A percentile compares a stretch with the other conserved stretches of the same genome.
These are phyloP conservation scores for Apiotrichum sp. DNA, from an alignment of 1,284 basidiomycete species.

Conservation along the genomic window DNA sequence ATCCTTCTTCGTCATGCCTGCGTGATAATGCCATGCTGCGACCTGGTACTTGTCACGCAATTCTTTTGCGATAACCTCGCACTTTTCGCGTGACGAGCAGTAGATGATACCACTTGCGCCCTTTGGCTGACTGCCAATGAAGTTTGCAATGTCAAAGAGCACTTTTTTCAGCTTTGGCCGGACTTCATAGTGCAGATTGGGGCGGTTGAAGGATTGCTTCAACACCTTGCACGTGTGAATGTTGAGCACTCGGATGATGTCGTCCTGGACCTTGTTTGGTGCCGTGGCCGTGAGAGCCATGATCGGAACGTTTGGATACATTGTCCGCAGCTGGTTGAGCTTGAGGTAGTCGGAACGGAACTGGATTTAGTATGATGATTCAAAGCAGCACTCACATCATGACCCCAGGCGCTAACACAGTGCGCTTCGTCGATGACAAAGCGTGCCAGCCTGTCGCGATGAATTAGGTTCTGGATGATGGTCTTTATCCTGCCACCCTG, in stretches of 20 bases:
- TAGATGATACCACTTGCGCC: constrained; percentile 81
- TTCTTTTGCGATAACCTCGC: constrained; percentile 69
- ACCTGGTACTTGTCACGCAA: constrained; percentile 58
- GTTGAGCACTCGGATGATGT: constrained; percentile 69
- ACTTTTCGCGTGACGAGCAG: constrained; percentile 63
- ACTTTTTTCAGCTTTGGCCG: constrained; percentile 56
- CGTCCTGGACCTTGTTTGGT: constrained; percentile 65
- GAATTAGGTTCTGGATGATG: constrained; percentile 58
- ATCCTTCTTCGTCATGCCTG: constrained; percentile 62
- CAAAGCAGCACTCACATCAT: constrained; percentile 38
- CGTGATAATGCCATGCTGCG: constrained; percentile 78
- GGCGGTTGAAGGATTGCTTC: constrained; percentile 83
- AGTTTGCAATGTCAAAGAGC: constrained; percentile 62
- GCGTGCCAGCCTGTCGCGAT: constrained; percentile 61
- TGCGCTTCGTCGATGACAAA: constrained; percentile 98
- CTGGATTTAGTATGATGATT: constrained; percentile 20
- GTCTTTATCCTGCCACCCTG: constrained; percentile 57
- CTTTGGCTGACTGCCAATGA: constrained; percentile 59
- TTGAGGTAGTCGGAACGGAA: constrained; percentile 52
- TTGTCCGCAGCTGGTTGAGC: constrained; percentile 62
- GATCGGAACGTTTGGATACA: constrained; percentile 75
- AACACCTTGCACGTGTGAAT: constrained; percentile 59
- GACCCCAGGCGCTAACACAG: constrained; percentile 61
- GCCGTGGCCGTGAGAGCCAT: constrained; percentile 97
- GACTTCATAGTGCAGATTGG: constrained; percentile 80